Evolutionary conservation across 2,329 filamentous ascomycete species (phyloP).

Genomic region (Calonectria pseudoturangicola): DNA sequence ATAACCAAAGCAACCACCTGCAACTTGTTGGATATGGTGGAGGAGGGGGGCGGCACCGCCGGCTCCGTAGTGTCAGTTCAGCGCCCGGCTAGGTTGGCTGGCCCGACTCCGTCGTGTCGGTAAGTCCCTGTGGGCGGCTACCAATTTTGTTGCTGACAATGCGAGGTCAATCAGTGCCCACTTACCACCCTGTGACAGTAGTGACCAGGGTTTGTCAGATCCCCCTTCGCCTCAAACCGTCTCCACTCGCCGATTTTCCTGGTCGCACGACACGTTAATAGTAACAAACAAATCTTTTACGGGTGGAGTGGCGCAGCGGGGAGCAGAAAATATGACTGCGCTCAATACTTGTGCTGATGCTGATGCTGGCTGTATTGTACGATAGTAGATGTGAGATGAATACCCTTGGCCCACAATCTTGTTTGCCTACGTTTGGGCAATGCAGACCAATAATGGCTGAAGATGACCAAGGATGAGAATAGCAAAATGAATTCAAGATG

Average conservation of each 20-base stretch:
- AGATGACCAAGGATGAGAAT: neutral
- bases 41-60: neutral
- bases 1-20: neutral
- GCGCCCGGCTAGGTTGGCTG: neutral
- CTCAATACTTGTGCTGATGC: no score
- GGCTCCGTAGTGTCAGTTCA: neutral
- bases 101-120: conserved; percentile 2
- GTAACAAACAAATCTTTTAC: neutral
- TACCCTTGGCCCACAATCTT: no score
- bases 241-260: neutral
- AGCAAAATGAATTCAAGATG: neutral
- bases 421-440: no score
- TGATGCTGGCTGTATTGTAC: conserved; percentile 3
- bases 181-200: neutral
- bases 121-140: neutral
- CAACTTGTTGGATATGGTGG: neutral
- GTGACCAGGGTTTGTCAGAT: conserved; percentile 25
- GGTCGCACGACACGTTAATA: conserved; percentile 7
- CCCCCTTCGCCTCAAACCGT: conserved; percentile 10
- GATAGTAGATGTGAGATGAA: neutral
- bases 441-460: no score
- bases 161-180: neutral
- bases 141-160: neutral
- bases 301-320: neutral
- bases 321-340: neutral